phyloP scores from a whole-genome alignment of 805 yeast genomes.

The Kluyveromyces aestuarii region DNA sequence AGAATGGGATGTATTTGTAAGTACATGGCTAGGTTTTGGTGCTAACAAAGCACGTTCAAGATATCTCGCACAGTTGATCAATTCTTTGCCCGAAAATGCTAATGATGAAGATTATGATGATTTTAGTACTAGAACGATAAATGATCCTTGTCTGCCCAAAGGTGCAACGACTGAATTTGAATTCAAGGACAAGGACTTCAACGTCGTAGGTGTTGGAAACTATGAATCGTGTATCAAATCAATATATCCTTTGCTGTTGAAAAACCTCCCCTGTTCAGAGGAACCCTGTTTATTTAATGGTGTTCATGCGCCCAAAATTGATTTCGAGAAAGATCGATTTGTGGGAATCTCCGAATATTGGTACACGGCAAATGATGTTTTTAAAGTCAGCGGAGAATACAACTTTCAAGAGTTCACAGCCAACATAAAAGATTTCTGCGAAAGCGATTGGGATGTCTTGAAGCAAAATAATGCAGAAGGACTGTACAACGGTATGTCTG shows the following conservation, averaged over 20 bases:
- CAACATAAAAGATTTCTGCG: slow-evolving; percentile 65
- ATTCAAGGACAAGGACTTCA: slow-evolving; percentile 37
- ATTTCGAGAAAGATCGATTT: slow-evolving; percentile 70
- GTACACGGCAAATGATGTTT: slow-evolving; percentile 92
- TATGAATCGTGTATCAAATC: slow-evolving; percentile 63
- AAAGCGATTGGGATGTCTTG: slow-evolving; percentile 59
- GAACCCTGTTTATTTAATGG: slow-evolving; percentile 93
- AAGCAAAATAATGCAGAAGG: slow-evolving; percentile 43
- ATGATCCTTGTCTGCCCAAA: slow-evolving; percentile 77
- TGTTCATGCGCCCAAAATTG: slow-evolving; percentile 84
- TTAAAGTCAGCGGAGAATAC: slow-evolving; percentile 81
- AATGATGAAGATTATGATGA: slow-evolving; percentile 40
- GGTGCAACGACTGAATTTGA: slow-evolving; percentile 44
- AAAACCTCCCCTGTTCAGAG: slow-evolving; percentile 74
- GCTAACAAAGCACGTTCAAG: slow-evolving; percentile 87
- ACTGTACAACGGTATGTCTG: slow-evolving; percentile 46
- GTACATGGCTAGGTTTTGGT: slow-evolving; percentile 97
- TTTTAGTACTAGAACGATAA: slow-evolving; percentile 29
- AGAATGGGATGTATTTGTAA: slow-evolving; percentile 80
- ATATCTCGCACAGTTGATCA: slow-evolving; percentile 50
- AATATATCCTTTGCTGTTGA: slow-evolving; percentile 68
- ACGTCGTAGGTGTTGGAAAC: slow-evolving; percentile 67
- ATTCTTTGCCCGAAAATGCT: slow-evolving; percentile 39
- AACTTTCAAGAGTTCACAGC: slow-evolving; percentile 62
- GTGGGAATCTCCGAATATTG: slow-evolving; percentile 95